Evolutionary conservation across 1,139 yeast genomes (phyloP).

Genomic region (Lodderomyces parapsilosis): DNA sequence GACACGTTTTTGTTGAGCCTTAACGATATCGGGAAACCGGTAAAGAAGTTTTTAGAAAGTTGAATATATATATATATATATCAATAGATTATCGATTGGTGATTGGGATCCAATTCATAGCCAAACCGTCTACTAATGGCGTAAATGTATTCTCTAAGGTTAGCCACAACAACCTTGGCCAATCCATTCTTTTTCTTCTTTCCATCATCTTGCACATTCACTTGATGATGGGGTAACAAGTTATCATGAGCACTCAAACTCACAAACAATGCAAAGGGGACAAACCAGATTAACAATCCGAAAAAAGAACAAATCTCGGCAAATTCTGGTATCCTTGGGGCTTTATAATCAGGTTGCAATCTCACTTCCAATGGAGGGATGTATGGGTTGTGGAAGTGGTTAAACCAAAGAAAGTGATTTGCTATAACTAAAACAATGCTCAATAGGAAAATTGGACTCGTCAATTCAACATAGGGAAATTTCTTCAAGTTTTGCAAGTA

Average conservation of each 20-base stretch:
- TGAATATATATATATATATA: too few relatives aligned
- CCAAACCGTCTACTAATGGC: slow-evolving; percentile 54
- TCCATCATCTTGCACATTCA: slow-evolving; percentile 28
- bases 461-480: slow-evolving; percentile 81
- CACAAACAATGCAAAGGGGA: slow-evolving; percentile 90
- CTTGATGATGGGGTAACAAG: slow-evolving; percentile 61
- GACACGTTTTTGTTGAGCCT: slow-evolving; percentile 83
- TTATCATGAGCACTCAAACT: slow-evolving; percentile 92
- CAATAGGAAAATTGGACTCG: slow-evolving; percentile 66
- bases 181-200: slow-evolving; percentile 36
- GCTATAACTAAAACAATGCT: slow-evolving; percentile 72
- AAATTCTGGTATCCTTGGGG: slow-evolving; percentile 77
- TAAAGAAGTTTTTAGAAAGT: slow-evolving; percentile 52
- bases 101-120: slow-evolving; percentile 60
- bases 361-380: slow-evolving; percentile 58
- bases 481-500: slow-evolving; percentile 73
- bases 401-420: slow-evolving; percentile 91
- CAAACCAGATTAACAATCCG: slow-evolving; percentile 90
- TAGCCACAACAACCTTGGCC: slow-evolving; percentile 62
- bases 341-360: slow-evolving; percentile 54
- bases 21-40: slow-evolving; percentile 77
- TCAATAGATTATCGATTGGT: slow-evolving; percentile 46
- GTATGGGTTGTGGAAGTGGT: slow-evolving; percentile 71
- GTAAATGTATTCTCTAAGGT: slow-evolving; percentile 50
- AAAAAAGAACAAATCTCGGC: slow-evolving; percentile 91